Evolutionary conservation across 2,329 filamentous ascomycete genomes (phyloP).

Genomic region (Epichloe glyceriae): DNA sequence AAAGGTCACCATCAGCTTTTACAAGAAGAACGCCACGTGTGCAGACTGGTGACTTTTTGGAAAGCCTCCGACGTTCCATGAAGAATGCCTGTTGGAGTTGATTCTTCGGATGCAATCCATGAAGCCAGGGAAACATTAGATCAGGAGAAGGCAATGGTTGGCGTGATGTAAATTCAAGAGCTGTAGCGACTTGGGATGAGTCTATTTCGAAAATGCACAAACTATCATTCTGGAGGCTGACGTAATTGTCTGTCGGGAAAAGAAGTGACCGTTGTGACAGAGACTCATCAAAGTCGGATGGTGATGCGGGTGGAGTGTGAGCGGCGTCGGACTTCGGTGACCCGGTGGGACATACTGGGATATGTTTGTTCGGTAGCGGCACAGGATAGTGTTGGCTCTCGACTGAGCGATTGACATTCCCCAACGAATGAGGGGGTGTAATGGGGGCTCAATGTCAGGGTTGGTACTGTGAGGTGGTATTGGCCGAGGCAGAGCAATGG

Average conservation of each 20-base stretch:
- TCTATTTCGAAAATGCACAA: slow-evolving; percentile 61
- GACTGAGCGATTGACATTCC: slow-evolving; percentile 13
- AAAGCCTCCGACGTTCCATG: slow-evolving; percentile 57
- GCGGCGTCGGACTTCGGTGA: slow-evolving; percentile 42
- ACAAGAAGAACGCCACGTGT: slow-evolving; percentile 73
- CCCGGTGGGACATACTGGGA: slow-evolving; percentile 79
- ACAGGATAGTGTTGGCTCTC: slow-evolving; percentile 15
- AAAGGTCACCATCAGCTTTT: slow-evolving; percentile 75
- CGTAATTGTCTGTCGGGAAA: slow-evolving; percentile 57
- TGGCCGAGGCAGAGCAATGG: slow-evolving; percentile 38
- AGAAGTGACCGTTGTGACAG: slow-evolving; percentile 55
- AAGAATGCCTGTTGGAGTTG: slow-evolving; percentile 86
- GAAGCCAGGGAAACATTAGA: slow-evolving; percentile 91
- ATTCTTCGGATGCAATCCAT: slow-evolving; percentile 82
- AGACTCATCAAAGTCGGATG: slow-evolving; percentile 36
- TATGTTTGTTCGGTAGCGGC: slow-evolving; percentile 73
- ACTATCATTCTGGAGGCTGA: slow-evolving; percentile 34
- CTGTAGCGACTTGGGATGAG: slow-evolving; percentile 53
- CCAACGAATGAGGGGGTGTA: slow-evolving; percentile 28
- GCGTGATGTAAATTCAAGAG: slow-evolving; percentile 61
- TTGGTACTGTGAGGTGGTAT: slow-evolving; percentile 32
- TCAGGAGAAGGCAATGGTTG: slow-evolving; percentile 75
- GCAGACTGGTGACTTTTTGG: slow-evolving; percentile 56
- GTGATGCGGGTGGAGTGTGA: slow-evolving; percentile 54
- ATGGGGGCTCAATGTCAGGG: slow-evolving; percentile 26